phyloP scores from a whole-genome alignment of 2,329 filamentous ascomycete genomes.

The Beauveria australis region DNA sequence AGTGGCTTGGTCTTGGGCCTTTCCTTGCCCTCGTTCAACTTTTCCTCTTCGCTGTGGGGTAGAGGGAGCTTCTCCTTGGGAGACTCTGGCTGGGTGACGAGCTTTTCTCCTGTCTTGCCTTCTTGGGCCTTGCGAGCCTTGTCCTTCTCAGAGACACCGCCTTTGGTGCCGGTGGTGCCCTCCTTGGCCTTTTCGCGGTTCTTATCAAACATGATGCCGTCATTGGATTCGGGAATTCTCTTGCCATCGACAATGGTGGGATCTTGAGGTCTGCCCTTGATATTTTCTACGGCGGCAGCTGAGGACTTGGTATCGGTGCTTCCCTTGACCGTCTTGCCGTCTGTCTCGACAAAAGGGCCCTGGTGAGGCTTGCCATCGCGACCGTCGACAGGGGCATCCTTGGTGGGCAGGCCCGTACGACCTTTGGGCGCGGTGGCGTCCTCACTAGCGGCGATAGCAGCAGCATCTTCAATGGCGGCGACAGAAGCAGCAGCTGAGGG shows the following conservation, averaged over 20 bases:
- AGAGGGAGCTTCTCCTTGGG: constrained; percentile 81
- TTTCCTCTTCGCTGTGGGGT: constrained; percentile 72
- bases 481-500: background rate
- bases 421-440: constrained; percentile 22
- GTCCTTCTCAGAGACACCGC: constrained; percentile 80
- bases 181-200: constrained; percentile 67
- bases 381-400: constrained; percentile 84
- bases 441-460: constrained; percentile 16
- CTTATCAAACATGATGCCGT: constrained; percentile 92
- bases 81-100: constrained; percentile 67
- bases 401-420: constrained; percentile 38
- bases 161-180: constrained; percentile 81
- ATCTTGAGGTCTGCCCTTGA: constrained; percentile 44
- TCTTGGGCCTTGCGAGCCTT: constrained; percentile 66
- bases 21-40: constrained; percentile 39
- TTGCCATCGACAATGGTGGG: constrained; percentile 49
- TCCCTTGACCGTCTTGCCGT: constrained; percentile 23
- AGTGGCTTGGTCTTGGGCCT: constrained; percentile 28
- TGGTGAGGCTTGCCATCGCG: constrained; percentile 89
- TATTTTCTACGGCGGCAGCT: constrained; percentile 22
- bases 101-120: constrained; percentile 54
- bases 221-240: constrained; percentile 54
- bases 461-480: background rate
- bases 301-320: constrained; percentile 20
- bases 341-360: constrained; percentile 66